Evolutionary conservation across 148 eudicot genomes (phyloP).

Genomic region (Agrostemma githago): DNA sequence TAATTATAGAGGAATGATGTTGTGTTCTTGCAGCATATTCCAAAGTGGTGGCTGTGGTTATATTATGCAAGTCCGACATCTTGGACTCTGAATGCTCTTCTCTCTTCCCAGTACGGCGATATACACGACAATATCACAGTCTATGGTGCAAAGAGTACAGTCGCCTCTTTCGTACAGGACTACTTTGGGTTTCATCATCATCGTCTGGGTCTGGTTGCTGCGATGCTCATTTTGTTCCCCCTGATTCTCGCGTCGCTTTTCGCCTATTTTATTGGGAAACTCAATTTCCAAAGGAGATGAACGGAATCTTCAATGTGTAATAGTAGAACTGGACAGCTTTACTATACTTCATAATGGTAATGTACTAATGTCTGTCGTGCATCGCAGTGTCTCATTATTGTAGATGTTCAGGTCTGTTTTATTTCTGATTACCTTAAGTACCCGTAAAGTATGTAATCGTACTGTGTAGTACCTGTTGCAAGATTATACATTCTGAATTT

Average conservation of each 20-base stretch:
- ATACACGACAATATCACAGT: constrained; percentile 32
- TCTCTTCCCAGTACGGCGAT: constrained; percentile 71
- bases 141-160: constrained; percentile 41
- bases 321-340: no score
- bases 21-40: constrained; percentile 46
- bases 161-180: constrained; percentile 44
- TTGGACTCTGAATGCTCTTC: constrained; percentile 58
- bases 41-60: constrained; percentile 77
- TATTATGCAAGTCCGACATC: constrained; percentile 55
- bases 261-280: constrained; percentile 45
- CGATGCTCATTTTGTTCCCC: constrained; percentile 44
- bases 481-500: no score
- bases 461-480: no score
- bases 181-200: constrained; percentile 55
- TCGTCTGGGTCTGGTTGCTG: constrained; percentile 43
- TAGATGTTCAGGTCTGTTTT: not conserved
- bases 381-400: no score
- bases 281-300: constrained; percentile 73
- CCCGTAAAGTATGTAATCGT: not conserved
- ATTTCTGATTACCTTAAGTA: not conserved
- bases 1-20: no score
- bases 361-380: no score
- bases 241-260: constrained; percentile 51
- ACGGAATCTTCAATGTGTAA: not conserved
- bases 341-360: no score